Evolutionary conservation across 2,329 filamentous ascomycete species (phyloP).

Genomic region (Hypoxylon sp.): DNA sequence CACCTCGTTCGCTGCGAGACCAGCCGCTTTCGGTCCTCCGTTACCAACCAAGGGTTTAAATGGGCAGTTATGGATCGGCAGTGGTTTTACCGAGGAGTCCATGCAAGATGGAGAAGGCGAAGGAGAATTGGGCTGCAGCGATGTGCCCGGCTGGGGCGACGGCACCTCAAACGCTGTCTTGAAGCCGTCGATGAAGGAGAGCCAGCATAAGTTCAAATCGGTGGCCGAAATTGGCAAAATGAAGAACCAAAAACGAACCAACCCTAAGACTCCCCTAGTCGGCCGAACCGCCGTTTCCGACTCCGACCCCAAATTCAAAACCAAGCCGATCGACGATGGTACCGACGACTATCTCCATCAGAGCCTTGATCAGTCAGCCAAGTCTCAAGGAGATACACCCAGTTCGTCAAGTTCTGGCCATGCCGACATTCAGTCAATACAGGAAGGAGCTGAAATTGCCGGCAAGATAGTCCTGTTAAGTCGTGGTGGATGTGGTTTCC

Average conservation of each 20-base stretch:
- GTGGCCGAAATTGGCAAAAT: constrained; percentile 49
- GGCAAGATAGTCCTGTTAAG: constrained; percentile 94
- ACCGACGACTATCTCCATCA: constrained; percentile 88
- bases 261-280: constrained; percentile 50
- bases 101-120: constrained; percentile 73
- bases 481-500: constrained; percentile 92
- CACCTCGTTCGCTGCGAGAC: constrained; percentile 93
- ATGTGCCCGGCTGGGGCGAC: constrained; percentile 89
- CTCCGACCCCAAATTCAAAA: constrained; percentile 49
- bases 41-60: constrained; percentile 82
- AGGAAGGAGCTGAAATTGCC: constrained; percentile 91
- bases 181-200: constrained; percentile 56
- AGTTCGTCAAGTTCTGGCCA: constrained; percentile 64
- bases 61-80: constrained; percentile 93
- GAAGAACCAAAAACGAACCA: constrained; percentile 55
- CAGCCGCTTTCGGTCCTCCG: constrained; percentile 89
- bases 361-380: constrained; percentile 50
- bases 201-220: constrained; percentile 48
- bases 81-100: constrained; percentile 86
- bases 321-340: constrained; percentile 71
- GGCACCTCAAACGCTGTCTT: constrained; percentile 62
- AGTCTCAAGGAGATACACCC: constrained; percentile 53
- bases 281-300: constrained; percentile 47
- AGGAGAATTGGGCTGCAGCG: constrained; percentile 93
- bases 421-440: constrained; percentile 90